Evolutionary conservation across 1,284 basidiomycete species (phyloP), one percentile per base, ranked within the genome.

Genomic region (Cryptococcus sp.): DNA sequence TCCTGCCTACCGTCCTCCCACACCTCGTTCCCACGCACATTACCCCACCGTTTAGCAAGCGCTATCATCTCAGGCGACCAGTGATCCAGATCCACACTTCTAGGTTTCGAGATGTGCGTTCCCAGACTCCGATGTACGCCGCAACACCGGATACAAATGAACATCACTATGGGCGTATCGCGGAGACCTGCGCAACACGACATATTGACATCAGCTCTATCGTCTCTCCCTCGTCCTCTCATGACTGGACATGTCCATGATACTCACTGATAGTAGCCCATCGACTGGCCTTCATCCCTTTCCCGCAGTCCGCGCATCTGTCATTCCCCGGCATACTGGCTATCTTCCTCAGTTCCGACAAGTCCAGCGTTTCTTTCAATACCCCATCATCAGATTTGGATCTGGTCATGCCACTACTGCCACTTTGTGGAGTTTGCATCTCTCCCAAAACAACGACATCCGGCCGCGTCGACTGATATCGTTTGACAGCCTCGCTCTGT

Each of bases 141-240:
- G 23, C 76, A 78, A 62, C 82, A 83, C 16, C 79, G 70, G 46
- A 83, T 83, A 67, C 82, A 83, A 48, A 83, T 67, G 58, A 83
- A 82, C 58, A 82, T 74, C 41, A 80, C 80, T 57, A 83, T 78
- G 2, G 82, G 81, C 2, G 54, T 54, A 1, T 71, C 71, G 17
- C 72, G 60, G 16, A 78, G 62, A 45, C 71, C 76, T 78, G 52
- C 4, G 8, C 1, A 5, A 47, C 25, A 5, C 2, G 30, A 23
- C 27, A 15, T 35, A 47, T 17, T 7, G 23, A 25, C 25, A 3
- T 49, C 25, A 15, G 15, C 13, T 8, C 19, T 22, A 25, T 52
- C 51, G 30, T 35, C 30, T 35, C 30, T 35, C 30, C 30, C 30
- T 35, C 13, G 13, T 35, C 13, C 30, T 13, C 30, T 35, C 13